A percentile compares a stretch with the other conserved stretches of the same genome.
Conservation (phyloP, 148 eudicot species). For the Amaranthus hypochondriacus region DNA sequence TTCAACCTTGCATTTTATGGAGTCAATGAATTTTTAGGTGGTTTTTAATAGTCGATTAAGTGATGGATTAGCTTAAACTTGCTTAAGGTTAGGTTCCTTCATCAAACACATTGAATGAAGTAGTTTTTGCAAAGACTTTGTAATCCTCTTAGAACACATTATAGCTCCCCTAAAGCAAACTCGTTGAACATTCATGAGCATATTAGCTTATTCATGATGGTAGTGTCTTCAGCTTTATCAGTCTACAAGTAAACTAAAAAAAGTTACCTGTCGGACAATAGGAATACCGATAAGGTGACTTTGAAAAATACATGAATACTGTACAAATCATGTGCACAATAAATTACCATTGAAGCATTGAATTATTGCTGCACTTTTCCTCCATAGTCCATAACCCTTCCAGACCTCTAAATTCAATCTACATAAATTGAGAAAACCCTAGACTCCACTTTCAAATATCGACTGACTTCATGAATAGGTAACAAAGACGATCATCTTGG, state of each 20-base stretch:
- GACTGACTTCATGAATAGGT: conserved; percentile 31
- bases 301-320: background rate
- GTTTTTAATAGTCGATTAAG: too few species aligned
- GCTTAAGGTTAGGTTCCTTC: too few species aligned
- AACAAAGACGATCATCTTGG: conserved; percentile 24
- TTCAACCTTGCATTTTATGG: too few species aligned
- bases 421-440: background rate
- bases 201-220: too few species aligned
- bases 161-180: too few species aligned
- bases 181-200: too few species aligned
- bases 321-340: background rate
- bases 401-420: background rate
- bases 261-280: background rate
- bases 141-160: too few species aligned
- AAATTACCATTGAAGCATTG: background rate
- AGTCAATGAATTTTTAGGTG: too few species aligned
- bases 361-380: background rate
- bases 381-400: background rate
- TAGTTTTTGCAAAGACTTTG: too few species aligned
- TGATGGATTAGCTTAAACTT: too few species aligned
- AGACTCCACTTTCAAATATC: background rate
- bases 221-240: background rate
- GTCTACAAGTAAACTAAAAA: background rate
- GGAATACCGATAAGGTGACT: background rate
- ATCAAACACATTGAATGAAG: too few species aligned